Evolutionary conservation across 176 grass and related monocot species (phyloP).

Genomic region (Oryza glaberrima): DNA sequence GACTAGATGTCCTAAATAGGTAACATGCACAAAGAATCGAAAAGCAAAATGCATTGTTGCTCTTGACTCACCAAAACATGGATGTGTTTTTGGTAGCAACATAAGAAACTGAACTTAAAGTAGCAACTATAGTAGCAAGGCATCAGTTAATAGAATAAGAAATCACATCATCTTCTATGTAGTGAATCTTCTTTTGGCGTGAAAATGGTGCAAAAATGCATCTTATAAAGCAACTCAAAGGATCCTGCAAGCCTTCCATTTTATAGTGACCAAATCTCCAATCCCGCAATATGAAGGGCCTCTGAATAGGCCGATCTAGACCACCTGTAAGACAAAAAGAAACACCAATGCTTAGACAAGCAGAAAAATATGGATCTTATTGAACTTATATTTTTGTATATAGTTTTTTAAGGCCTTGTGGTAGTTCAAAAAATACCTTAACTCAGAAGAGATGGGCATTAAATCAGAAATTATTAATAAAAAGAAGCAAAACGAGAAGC

Average conservation of each 20-base stretch:
- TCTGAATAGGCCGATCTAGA: constrained; percentile 77
- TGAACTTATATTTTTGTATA: constrained; percentile 10
- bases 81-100: constrained; percentile 6
- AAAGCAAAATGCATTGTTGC: background rate
- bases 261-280: constrained; percentile 96
- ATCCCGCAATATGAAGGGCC: constrained; percentile 69
- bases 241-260: constrained; percentile 93
- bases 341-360: constrained; percentile 8
- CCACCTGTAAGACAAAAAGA: constrained; percentile 58
- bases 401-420: background rate
- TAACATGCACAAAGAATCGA: constrained; percentile 4
- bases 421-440: constrained; percentile 10
- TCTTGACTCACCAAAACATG: constrained; percentile 45
- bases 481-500: background rate
- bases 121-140: constrained; percentile 24
- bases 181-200: constrained; percentile 45
- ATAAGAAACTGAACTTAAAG: constrained; percentile 14
- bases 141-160: constrained; percentile 46
- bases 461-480: constrained; percentile 20
- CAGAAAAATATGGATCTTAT: background rate
- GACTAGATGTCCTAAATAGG: constrained; percentile 1
- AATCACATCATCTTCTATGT: constrained; percentile 43
- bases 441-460: background rate
- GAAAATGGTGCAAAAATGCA: constrained; percentile 61
- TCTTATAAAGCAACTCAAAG: constrained; percentile 57